Base-by-base conservation (phyloP, 169 alveolate genomes). In the Eimeria sp. region DNA sequence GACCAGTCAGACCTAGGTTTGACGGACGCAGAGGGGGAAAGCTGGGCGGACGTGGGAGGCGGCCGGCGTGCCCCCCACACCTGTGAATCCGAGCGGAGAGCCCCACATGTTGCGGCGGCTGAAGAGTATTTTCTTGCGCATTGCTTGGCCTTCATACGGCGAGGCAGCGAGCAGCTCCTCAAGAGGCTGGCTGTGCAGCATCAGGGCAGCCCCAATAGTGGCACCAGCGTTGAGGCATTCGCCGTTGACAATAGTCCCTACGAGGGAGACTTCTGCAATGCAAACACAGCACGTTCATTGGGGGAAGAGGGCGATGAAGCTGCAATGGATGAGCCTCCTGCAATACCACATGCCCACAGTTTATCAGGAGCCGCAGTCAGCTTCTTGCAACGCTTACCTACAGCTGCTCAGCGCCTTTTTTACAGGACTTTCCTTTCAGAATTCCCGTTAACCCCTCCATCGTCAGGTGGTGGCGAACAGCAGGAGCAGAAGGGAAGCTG, bases 1-100 rank as follows among this genome's bases (percentile, higher is more conserved):
- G 96, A 94, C 34, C 83, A 57, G 87, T 94, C 96, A 40, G 96
- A 94, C 80, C 34, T 89, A 43, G 96, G 96, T 4, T 80, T 94
- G 30, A 94, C 96, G 20, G 96, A 94, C 67, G 89, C 78, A 61
- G 96, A 94, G 57, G 96, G 94, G 89, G 88, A 34, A 25, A 75
- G 49, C 89, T 61, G 78, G 90, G 95, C 67, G 57, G 95, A 76
- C 18, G 80, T 22, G 43, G 65, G 70, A n/a, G 43, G 87, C 40
- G 61, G 92, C 14, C 86, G 80, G 86, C 96, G 89, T 49, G 45
- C 76, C 87, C 72, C 51, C 40, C 94, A 54, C 54, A 92, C 70
- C 61, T 92, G 96, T 34, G 96, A 51, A 76, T 67, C 82, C 18
- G 89, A 63, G 43, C 72, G 73, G 30, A 89, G 87, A 57, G 75